phyloP scores from a whole-genome alignment of 495 filamentous ascomycete species.

The Tuber microsphaerosporum region DNA sequence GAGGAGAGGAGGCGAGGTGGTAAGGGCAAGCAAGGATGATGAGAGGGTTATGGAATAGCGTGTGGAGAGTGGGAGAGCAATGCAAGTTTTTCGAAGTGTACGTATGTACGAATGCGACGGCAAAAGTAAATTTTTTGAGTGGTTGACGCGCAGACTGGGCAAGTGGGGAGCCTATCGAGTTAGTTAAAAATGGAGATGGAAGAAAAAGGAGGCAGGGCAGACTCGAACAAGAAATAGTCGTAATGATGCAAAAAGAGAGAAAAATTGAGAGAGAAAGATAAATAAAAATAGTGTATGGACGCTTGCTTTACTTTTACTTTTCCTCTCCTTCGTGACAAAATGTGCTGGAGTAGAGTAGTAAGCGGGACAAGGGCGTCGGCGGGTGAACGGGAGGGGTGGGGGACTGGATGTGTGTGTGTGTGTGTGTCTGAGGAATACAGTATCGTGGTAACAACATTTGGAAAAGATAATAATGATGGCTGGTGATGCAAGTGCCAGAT shows the following conservation, averaged over 20 bases:
- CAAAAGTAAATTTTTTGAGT: slow-evolving; percentile 1
- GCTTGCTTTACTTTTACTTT: not conserved
- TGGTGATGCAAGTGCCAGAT: slow-evolving; percentile 2
- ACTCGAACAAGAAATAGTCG: not conserved
- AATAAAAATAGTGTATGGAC: not conserved
- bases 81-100: not conserved
- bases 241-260: not conserved
- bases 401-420: not conserved
- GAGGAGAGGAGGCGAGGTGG: slow-evolving; percentile 17
- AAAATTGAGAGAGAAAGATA: not conserved
- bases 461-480: not conserved
- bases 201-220: slow-evolving; percentile 3
- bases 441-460: not conserved
- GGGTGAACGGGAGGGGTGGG: not conserved
- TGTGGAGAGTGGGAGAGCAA: not conserved
- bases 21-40: slow-evolving; percentile 3
- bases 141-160: not conserved
- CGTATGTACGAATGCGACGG: slow-evolving; percentile 1
- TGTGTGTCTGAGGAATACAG: not conserved
- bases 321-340: slow-evolving; percentile 13
- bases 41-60: not conserved
- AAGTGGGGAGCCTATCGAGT: not conserved
- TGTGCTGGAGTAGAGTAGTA: slow-evolving; percentile 28
- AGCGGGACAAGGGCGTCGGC: slow-evolving; percentile 13
- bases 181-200: not conserved